A percentile compares a stretch with the other conserved stretches of the same genome.
These are phyloP conservation scores for Staphylotrichum tortipilum DNA, from an alignment of 495 filamentous ascomycete species.

Conservation along the genomic window DNA sequence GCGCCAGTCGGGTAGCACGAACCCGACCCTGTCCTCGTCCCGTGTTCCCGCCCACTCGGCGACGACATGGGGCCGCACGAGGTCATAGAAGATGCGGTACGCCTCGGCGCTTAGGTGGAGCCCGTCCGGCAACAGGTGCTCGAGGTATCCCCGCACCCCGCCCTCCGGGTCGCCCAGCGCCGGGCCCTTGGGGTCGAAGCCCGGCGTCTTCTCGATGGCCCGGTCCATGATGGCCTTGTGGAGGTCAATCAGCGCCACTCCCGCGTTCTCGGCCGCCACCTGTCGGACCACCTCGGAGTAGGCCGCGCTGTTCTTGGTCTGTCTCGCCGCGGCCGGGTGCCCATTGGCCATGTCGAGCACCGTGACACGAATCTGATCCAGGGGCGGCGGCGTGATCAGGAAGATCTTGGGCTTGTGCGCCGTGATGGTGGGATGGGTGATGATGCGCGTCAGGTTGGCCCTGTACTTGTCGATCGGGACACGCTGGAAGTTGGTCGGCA, in stretches of 20 bases:
- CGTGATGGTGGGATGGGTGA: conserved; percentile 56
- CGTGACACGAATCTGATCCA: conserved; percentile 65
- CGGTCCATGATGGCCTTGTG: conserved; percentile 62
- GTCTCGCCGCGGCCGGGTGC: conserved; percentile 45
- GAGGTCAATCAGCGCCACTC: conserved; percentile 62
- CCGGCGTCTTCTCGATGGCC: conserved; percentile 36
- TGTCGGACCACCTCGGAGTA: conserved; percentile 65
- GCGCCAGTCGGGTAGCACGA: conserved; percentile 38
- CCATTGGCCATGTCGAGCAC: conserved; percentile 44
- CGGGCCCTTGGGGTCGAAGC: conserved; percentile 31
- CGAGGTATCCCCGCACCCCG: conserved; percentile 36
- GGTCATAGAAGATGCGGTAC: conserved; percentile 41
- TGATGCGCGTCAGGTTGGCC: conserved; percentile 58
- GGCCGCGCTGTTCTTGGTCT: conserved; percentile 51
- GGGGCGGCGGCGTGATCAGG: conserved; percentile 67
- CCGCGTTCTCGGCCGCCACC: conserved; percentile 50
- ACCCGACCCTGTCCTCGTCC: conserved; percentile 22
- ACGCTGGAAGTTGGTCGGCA: conserved; percentile 52
- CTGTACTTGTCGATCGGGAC: conserved; percentile 66
- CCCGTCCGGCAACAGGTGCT: conserved; percentile 43
- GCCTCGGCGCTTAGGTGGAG: conserved; percentile 45
- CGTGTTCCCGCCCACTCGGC: conserved; percentile 26
- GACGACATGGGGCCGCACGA: conserved; percentile 35
- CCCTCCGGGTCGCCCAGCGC: conserved; percentile 34
- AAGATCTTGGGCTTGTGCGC: conserved; percentile 67